Percentiles rank a stretch among this genome's conserved stretches.
phyloP scores from a whole-genome alignment of 192 early-diverging fungal species.

The Mortierella hygrophila region DNA sequence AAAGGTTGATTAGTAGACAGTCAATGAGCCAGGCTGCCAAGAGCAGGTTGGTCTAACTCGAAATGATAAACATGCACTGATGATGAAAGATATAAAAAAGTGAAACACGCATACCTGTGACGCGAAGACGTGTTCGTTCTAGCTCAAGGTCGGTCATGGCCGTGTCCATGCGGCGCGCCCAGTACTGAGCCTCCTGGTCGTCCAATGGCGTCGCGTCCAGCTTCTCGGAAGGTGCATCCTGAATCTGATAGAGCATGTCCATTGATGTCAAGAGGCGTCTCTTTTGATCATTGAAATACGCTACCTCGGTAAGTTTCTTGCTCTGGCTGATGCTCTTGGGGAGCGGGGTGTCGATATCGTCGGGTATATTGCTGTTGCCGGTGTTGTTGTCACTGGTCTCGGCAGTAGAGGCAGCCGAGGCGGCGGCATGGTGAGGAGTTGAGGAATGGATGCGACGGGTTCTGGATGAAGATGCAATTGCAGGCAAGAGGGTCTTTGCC shows the following conservation, averaged over 20 bases:
- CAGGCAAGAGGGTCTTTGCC: slow-evolving; percentile 14
- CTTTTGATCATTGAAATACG: slow-evolving; percentile 31
- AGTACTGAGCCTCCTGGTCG: slow-evolving; percentile 47
- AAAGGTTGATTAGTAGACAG: not conserved
- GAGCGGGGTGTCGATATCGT: slow-evolving; percentile 27
- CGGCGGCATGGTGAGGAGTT: not conserved
- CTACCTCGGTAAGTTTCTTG: not conserved
- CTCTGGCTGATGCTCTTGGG: slow-evolving; percentile 4
- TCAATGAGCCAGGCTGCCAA: not conserved
- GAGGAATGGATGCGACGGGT: slow-evolving; percentile 16
- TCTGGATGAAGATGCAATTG: slow-evolving; percentile 16
- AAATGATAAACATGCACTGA: not conserved
- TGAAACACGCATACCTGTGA: slow-evolving; percentile 19
- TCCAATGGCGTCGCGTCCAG: slow-evolving; percentile 31
- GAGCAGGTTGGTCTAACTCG: not conserved
- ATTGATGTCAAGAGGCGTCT: slow-evolving; percentile 31
- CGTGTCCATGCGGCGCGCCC: slow-evolving; percentile 42
- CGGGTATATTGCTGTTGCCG: slow-evolving; percentile 20
- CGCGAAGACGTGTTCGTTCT: slow-evolving; percentile 26
- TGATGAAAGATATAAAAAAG: not conserved
- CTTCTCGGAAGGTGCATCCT: slow-evolving; percentile 43
- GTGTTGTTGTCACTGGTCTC: not conserved
- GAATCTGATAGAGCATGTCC: slow-evolving; percentile 52
- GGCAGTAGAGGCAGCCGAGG: not conserved
- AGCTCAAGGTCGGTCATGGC: slow-evolving; percentile 42